phyloP scores from a whole-genome alignment of 2,329 filamentous ascomycete genomes.

The Beauveria varroae region DNA sequence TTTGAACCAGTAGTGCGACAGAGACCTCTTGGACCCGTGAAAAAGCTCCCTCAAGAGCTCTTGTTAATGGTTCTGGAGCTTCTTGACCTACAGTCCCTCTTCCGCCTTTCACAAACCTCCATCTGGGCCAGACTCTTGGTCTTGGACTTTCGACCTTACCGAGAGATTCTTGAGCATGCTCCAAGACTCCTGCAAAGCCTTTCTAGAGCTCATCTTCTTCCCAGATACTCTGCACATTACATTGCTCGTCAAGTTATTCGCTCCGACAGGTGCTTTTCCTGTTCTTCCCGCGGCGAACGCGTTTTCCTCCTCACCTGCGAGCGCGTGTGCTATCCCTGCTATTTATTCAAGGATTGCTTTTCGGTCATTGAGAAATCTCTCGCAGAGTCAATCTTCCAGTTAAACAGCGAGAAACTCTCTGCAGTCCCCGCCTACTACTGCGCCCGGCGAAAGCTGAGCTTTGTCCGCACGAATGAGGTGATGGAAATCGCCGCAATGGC shows the following conservation, averaged over 20 bases:
- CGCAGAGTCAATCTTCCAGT: background rate
- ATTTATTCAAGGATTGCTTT: no score
- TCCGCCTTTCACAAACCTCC: background rate
- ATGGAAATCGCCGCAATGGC: background rate
- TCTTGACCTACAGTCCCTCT: background rate
- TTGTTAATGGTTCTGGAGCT: background rate
- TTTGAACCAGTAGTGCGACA: no score
- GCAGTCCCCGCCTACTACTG: background rate
- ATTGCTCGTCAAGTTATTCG: background rate
- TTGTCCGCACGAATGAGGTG: background rate
- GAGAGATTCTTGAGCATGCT: background rate
- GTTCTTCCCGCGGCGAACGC: background rate
- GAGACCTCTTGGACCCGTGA: fast-evolving
- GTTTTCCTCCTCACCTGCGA: background rate
- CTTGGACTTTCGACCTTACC: background rate
- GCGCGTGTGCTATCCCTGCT: no score
- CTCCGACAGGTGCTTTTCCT: background rate
- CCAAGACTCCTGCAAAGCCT: background rate
- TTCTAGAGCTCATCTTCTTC: background rate
- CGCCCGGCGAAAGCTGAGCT: background rate
- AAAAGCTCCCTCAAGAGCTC: background rate
- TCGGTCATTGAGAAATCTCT: background rate
- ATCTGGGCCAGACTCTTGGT: background rate
- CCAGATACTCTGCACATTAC: background rate
- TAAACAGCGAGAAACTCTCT: background rate